Evolutionary conservation across 31 red algal species (phyloP).

Genomic region (Odonthalia washingtoniensis): DNA sequence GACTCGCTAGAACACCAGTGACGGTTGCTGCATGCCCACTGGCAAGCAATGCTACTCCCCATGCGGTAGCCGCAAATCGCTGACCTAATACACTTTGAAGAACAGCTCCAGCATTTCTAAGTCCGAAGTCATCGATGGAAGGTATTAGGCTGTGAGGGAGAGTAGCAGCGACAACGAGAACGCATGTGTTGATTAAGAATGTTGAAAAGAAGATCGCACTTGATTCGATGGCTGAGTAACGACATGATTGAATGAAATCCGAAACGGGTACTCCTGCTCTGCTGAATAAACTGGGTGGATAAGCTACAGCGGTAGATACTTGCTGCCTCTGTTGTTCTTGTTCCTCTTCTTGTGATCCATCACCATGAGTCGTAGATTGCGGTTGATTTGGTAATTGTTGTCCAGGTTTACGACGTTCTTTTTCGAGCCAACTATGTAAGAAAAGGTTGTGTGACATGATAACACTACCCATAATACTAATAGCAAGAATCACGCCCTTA

Average conservation of each 20-base stretch:
- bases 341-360: too few relatives aligned
- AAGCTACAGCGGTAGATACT: too few relatives aligned
- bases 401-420: slow-evolving; percentile 31
- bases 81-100: slow-evolving; percentile 55
- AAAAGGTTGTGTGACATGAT: slow-evolving; percentile 98
- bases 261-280: neutral
- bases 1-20: slow-evolving; percentile 89
- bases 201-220: slow-evolving; percentile 86
- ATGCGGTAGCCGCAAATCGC: slow-evolving; percentile 74
- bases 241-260: slow-evolving; percentile 26
- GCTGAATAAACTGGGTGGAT: neutral
- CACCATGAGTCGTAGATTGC: neutral
- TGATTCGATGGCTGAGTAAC: slow-evolving; percentile 75
- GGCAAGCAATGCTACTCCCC: slow-evolving; percentile 88
- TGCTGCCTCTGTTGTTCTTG: too few relatives aligned
- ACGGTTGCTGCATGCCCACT: slow-evolving; percentile 91
- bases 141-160: slow-evolving; percentile 40
- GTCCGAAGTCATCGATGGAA: slow-evolving; percentile 44
- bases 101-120: slow-evolving; percentile 83
- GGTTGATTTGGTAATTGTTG: neutral
- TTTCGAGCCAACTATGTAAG: slow-evolving; percentile 73
- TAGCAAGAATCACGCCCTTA: slow-evolving; percentile 66
- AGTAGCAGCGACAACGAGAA: slow-evolving; percentile 83
- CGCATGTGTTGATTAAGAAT: slow-evolving; percentile 84
- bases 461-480: slow-evolving; percentile 89